Percentiles rank a stretch among this genome's conserved stretches.
phyloP scores from a whole-genome alignment of 306 rosid species.

The Hylodesmum podocarpum region DNA sequence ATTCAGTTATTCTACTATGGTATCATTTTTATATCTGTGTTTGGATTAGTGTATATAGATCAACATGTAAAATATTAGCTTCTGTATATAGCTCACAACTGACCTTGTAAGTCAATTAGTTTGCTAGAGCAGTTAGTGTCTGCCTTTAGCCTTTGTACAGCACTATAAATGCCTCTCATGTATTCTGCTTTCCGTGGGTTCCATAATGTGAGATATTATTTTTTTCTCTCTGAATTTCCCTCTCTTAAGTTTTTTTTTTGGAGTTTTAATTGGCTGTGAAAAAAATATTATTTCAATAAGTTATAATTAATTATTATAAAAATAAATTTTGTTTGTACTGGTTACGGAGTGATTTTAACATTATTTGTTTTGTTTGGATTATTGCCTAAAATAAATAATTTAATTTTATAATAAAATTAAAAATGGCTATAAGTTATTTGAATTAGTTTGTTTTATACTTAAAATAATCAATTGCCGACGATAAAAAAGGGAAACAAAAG shows the following conservation, averaged over 20 bases:
- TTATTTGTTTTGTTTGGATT: neutral
- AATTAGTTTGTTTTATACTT: neutral
- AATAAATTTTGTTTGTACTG: neutral
- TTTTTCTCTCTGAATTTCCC: too few species aligned
- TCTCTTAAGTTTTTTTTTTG: too few species aligned
- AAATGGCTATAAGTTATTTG: neutral
- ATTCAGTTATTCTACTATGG: neutral
- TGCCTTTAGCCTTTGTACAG: too few species aligned
- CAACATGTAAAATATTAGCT: too few species aligned
- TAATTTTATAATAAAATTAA: too few species aligned
- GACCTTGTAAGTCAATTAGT: too few species aligned
- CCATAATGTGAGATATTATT: too few species aligned
- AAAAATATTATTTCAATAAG: neutral
- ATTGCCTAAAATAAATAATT: neutral
- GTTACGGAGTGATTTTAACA: neutral
- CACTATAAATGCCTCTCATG: too few species aligned
- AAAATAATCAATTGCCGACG: neutral
- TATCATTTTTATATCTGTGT: neutral
- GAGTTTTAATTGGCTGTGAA: too few species aligned
- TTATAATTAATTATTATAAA: neutral
- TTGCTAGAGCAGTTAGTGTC: too few species aligned
- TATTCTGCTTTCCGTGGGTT: too few species aligned
- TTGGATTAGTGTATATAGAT: neutral
- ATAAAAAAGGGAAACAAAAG: neutral
- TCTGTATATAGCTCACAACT: too few species aligned